A percentile compares a stretch with the other conserved stretches of the same genome.
Conservation (phyloP, 2,329 filamentous ascomycete species). For the Basipetospora chlamydospora region DNA sequence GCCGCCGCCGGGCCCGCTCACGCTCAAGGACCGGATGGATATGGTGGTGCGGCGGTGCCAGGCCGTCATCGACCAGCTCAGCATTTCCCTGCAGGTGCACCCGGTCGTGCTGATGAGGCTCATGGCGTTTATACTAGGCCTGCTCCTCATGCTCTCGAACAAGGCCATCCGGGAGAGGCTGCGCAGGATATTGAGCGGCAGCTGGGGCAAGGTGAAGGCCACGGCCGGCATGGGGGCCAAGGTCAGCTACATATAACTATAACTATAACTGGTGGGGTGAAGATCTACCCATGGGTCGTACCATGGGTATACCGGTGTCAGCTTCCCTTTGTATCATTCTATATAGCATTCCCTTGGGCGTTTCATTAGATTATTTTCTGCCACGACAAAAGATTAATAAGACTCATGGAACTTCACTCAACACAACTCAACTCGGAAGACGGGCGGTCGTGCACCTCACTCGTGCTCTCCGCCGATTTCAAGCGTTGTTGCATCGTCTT, state of each 20-base stretch:
- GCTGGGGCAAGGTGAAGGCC: constrained; percentile 67
- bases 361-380: too few species aligned
- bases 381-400: too few species aligned
- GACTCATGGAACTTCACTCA: too few species aligned
- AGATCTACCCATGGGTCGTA: too few species aligned
- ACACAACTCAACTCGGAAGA: too few species aligned
- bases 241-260: constrained; percentile 90
- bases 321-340: too few species aligned
- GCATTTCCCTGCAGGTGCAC: constrained; percentile 36
- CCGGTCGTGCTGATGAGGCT: constrained; percentile 44
- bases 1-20: constrained; percentile 17
- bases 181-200: constrained; percentile 48
- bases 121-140: constrained; percentile 64
- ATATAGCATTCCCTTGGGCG: too few species aligned
- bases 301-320: too few species aligned
- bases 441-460: too few species aligned
- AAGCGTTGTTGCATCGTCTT: too few species aligned
- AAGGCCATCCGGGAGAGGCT: constrained; percentile 62
- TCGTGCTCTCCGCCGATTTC: too few species aligned
- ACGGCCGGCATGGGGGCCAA: constrained; percentile 96
- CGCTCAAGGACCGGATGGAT: constrained; percentile 32
- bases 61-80: constrained; percentile 34
- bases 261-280: too few species aligned
- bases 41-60: constrained; percentile 39
- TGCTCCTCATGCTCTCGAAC: constrained; percentile 63